phyloP scores from a whole-genome alignment of 139 green algal genomes.

The Picochlorum sp. region DNA sequence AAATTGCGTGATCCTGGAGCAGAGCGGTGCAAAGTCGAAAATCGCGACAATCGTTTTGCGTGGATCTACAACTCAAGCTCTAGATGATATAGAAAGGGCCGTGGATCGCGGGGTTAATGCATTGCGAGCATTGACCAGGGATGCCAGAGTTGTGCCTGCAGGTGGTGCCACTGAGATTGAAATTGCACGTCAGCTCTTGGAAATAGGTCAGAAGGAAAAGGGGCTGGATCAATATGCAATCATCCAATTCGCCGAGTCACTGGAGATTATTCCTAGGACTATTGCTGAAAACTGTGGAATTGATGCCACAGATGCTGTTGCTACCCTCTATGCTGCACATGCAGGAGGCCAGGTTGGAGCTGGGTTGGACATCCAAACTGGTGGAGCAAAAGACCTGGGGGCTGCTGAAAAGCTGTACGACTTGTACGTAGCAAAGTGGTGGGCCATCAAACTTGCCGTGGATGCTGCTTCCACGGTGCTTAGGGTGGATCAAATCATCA shows the following conservation, averaged over 20 bases:
- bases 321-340: conserved; percentile 76
- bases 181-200: conserved; percentile 50
- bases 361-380: conserved; percentile 81
- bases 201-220: conserved; percentile 45
- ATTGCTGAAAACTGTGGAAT: conserved; percentile 85
- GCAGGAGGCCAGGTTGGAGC: conserved; percentile 45
- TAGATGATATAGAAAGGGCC: conserved; percentile 92
- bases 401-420: conserved; percentile 49
- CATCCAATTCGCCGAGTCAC: conserved; percentile 77
- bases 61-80: conserved; percentile 76
- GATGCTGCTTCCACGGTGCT: conserved; percentile 92
- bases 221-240: conserved; percentile 96
- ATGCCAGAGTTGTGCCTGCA: conserved; percentile 65
- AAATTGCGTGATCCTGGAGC: conserved; percentile 64
- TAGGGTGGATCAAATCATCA: conserved; percentile 97
- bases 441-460: conserved; percentile 83
- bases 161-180: conserved; percentile 87
- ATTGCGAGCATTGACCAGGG: conserved; percentile 81
- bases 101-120: conserved; percentile 94
- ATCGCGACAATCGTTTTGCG: conserved; percentile 87
- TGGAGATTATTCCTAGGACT: conserved; percentile 80
- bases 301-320: conserved; percentile 64
- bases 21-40: conserved; percentile 14
- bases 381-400: conserved; percentile 50
- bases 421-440: conserved; percentile 83